Base-by-base conservation (phyloP, 2,329 filamentous ascomycete genomes). In the Aspergillus udagawae region DNA sequence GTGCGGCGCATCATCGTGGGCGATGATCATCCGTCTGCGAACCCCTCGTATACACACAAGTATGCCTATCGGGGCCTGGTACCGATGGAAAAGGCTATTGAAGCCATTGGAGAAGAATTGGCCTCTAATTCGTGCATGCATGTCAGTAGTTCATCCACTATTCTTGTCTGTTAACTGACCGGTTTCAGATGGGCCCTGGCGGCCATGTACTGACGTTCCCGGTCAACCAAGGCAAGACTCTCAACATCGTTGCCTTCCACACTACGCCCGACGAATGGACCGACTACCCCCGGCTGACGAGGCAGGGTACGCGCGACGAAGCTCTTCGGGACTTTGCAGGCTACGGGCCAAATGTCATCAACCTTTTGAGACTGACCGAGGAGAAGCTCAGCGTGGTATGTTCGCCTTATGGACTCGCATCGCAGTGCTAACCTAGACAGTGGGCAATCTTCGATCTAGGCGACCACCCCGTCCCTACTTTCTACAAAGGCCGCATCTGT, bases 11-110 rank as follows among this genome's bases (percentile, higher is more conserved):
- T 78, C 5, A 67, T 83, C 2, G 68, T 83, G 0, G 77, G 77
- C 0, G 67, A 69, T 1, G 65, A 75, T 0, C 65, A 76, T 59
- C 76, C 76, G 0, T 75, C 77, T 4, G 73, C 77, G 1, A 65
- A 73, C 17, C 77, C 82, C 0, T 69, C 73, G 1, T 84, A 80
- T 62, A 79, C 77, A 0, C 77, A 79, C 51, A 83, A 83, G 61
- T 81, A 80, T 58, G 80, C 77, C 0, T 83, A 82, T 60, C 75
- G 81, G 3, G 79, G 77, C 0, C 59, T 83, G 25, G 71, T 83
- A 2, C 79, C 80, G 0, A 82, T 83, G 78, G 68, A 73, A 3
- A 70, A 78, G 52, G 79, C 80, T 0, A 65, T 75, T 2, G 67
- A 73, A 52, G 70, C 77, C 3, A 59, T 83, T n/a, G 80, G 80